Evolutionary conservation across 2,329 filamentous ascomycete genomes (phyloP).

Genomic region (Colletotrichum scovillei): DNA sequence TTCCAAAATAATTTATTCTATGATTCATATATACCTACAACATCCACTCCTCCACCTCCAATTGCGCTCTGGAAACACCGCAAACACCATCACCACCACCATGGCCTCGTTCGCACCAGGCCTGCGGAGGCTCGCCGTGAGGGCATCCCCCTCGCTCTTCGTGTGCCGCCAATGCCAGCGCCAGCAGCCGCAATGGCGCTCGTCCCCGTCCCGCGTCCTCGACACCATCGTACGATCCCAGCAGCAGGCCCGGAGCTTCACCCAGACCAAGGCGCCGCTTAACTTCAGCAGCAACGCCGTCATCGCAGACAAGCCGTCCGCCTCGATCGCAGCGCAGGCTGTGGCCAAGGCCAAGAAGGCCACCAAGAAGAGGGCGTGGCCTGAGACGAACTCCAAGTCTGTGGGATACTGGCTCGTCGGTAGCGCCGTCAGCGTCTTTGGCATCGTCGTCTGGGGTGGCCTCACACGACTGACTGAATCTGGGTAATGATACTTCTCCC

Average conservation of each 20-base stretch:
- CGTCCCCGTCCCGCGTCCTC: slow-evolving; percentile 51
- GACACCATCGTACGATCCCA: slow-evolving; percentile 50
- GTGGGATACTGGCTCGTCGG: slow-evolving; percentile 94
- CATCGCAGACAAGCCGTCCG: slow-evolving; percentile 14
- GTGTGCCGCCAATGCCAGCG: slow-evolving; percentile 62
- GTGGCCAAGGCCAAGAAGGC: slow-evolving; percentile 27
- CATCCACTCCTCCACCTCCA: not conserved
- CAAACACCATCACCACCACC: not conserved
- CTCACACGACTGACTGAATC: slow-evolving; percentile 95
- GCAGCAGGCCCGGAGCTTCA: slow-evolving; percentile 44
- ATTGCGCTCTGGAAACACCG: not conserved
- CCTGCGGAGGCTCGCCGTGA: slow-evolving; percentile 53
- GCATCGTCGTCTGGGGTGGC: slow-evolving; percentile 95
- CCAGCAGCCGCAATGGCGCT: slow-evolving; percentile 41
- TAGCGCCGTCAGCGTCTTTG: slow-evolving; percentile 93
- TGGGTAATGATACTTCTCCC: slow-evolving; percentile 67
- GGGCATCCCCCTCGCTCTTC: slow-evolving; percentile 52
- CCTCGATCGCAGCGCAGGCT: slow-evolving; percentile 19
- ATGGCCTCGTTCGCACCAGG: slow-evolving; percentile 58
- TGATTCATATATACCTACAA: not conserved
- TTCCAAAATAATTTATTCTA: slow-evolving; percentile 15
- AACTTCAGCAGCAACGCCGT: slow-evolving; percentile 38
- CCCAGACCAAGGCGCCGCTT: slow-evolving; percentile 46
- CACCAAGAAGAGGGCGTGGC: slow-evolving; percentile 55
- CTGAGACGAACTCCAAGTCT: slow-evolving; percentile 74